Evolutionary conservation across 768 basidiomycete genomes (phyloP).

Genomic region (Suillus alpinus): DNA sequence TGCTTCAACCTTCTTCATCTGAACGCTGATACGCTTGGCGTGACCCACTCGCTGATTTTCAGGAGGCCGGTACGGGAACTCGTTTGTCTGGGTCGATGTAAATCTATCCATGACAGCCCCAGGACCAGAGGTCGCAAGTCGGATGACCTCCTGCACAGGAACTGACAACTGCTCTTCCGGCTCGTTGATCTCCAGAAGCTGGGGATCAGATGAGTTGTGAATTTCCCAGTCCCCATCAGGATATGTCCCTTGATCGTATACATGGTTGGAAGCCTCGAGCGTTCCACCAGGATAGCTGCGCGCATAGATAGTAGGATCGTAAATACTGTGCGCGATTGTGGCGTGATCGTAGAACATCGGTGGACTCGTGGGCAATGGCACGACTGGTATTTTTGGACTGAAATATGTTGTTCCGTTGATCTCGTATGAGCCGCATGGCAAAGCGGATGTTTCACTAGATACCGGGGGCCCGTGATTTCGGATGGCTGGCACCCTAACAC

Average conservation of each 20-base stretch:
- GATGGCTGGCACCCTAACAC: not conserved
- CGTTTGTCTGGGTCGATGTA: conserved; percentile 9
- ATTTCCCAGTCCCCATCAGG: not conserved
- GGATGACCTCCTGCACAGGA: not conserved
- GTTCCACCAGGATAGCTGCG: not conserved
- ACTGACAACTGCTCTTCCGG: not conserved
- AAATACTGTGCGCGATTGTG: not conserved
- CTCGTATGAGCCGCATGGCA: conserved; percentile 19
- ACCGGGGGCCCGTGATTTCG: not conserved
- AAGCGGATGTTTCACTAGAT: conserved; percentile 3
- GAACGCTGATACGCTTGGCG: conserved; percentile 38
- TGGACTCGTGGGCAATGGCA: conserved; percentile 7
- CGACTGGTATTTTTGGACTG: conserved; percentile 4
- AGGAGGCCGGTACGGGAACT: conserved; percentile 33
- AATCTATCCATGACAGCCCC: not conserved
- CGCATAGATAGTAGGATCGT: not conserved
- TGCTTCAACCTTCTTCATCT: conserved; percentile 27
- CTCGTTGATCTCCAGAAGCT: not conserved
- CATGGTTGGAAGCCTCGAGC: not conserved
- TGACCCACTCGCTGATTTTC: conserved; percentile 34
- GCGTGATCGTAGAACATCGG: conserved; percentile 8
- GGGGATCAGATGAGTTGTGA: not conserved
- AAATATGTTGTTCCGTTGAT: conserved; percentile 31
- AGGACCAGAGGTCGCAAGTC: not conserved
- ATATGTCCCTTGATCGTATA: not conserved